These are phyloP conservation scores for Nothomitra cinnamomea DNA, from an alignment of 2,329 filamentous ascomycete genomes.

Conservation along the genomic window DNA sequence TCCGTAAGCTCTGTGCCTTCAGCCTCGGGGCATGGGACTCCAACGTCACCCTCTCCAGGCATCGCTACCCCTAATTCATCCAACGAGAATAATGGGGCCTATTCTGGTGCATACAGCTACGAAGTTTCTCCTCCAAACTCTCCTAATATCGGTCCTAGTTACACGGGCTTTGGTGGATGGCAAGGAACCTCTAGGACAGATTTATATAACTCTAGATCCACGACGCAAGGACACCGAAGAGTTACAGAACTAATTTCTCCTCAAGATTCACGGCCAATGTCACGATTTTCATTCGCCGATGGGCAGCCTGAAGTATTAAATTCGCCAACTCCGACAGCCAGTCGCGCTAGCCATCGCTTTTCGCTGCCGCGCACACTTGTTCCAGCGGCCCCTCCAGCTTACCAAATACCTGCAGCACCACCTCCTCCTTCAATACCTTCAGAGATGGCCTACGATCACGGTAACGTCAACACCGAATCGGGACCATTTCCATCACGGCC, in stretches of 20 bases:
- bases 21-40: not conserved
- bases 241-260: not conserved
- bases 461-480: conserved; percentile 1
- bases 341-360: not conserved
- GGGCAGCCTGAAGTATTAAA: not conserved
- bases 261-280: not conserved
- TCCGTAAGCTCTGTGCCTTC: not conserved
- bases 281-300: not conserved
- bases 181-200: not conserved
- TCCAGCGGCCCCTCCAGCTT: conserved; percentile 3
- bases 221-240: not conserved
- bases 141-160: not conserved
- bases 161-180: not conserved
- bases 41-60: not conserved
- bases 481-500: not conserved
- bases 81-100: not conserved
- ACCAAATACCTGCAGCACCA: conserved; percentile 4
- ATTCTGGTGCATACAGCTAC: not conserved
- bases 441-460: not conserved
- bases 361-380: not conserved
- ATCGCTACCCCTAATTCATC: not conserved
- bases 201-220: not conserved
- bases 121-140: not conserved
- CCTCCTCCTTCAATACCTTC: conserved; percentile 4
- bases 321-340: not conserved